Evolutionary conservation across 805 yeast species (phyloP).

Genomic region (Lipomyces yamadae): DNA sequence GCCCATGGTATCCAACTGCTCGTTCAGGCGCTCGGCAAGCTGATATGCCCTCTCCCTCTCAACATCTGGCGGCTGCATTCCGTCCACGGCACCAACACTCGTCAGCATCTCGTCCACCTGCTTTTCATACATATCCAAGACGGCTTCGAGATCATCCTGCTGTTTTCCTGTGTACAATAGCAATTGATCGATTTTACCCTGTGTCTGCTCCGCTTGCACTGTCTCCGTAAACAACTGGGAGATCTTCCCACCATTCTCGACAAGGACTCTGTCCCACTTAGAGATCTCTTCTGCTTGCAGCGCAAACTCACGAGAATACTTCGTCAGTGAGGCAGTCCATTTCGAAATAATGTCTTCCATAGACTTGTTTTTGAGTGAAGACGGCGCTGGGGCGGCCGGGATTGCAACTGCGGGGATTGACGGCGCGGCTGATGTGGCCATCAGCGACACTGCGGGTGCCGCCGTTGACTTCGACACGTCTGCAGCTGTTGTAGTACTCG

Average conservation of each 20-base stretch:
- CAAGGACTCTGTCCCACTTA: constrained; percentile 84
- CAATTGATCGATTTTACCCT: constrained; percentile 83
- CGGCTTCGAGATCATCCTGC: constrained; percentile 84
- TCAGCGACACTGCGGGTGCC: constrained; percentile 41
- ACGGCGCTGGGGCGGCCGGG: constrained; percentile 40
- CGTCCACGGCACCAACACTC: constrained; percentile 43
- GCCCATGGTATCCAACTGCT: constrained; percentile 77
- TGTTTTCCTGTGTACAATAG: constrained; percentile 84
- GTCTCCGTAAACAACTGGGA: constrained; percentile 77
- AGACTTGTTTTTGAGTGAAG: constrained; percentile 81
- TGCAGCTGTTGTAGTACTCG: constrained; percentile 14
- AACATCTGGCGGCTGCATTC: constrained; percentile 61
- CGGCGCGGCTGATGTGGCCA: constrained; percentile 20
- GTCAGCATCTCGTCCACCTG: constrained; percentile 57
- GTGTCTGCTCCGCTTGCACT: constrained; percentile 81
- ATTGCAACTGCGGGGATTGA: constrained; percentile 10
- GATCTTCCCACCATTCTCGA: constrained; percentile 84
- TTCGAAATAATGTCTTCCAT: constrained; percentile 88
- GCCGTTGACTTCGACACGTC: constrained; percentile 34
- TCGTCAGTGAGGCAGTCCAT: constrained; percentile 87
- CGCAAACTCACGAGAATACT: constrained; percentile 74
- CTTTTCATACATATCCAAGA: constrained; percentile 80
- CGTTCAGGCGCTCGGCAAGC: constrained; percentile 83
- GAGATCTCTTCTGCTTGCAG: constrained; percentile 74
- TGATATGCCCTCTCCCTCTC: constrained; percentile 88